These are phyloP conservation scores for Phyllostachys edulis DNA, from an alignment of 176 grass and related monocot genomes.

Conservation along the genomic window DNA sequence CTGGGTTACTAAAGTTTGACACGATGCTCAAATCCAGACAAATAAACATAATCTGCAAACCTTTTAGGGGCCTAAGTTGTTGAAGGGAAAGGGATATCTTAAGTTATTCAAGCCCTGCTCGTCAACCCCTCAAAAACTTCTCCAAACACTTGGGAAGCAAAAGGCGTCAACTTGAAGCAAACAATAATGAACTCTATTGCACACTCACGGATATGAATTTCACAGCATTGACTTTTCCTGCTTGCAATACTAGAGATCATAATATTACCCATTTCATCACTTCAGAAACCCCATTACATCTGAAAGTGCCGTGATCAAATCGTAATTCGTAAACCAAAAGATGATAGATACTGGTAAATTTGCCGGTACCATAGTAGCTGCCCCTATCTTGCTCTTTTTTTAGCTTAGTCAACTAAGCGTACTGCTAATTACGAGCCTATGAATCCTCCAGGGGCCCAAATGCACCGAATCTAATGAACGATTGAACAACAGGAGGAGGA, in stretches of 20 bases:
- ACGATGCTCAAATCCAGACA: neutral
- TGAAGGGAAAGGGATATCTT: neutral
- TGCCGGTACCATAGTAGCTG: neutral
- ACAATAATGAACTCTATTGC: neutral
- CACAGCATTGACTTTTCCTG: neutral
- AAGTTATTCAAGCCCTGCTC: neutral
- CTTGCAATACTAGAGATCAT: conserved; percentile 3
- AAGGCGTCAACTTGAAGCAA: neutral
- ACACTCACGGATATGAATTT: neutral
- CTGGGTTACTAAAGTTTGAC: neutral
- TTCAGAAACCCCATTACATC: neutral
- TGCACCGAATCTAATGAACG: neutral
- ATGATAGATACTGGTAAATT: neutral
- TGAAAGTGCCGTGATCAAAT: neutral
- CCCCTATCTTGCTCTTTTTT: neutral
- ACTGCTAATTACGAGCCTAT: neutral
- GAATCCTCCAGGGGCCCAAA: neutral
- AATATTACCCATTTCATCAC: neutral
- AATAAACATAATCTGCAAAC: conserved; percentile 22
- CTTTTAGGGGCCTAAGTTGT: neutral
- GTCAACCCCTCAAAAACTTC: neutral
- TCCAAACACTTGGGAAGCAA: neutral
- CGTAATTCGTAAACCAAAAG: neutral
- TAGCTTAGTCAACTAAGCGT: conserved; percentile 4
- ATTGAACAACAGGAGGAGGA: neutral